phyloP scores from a whole-genome alignment of 2,329 filamentous ascomycete species.

The Xylaria sp. region DNA sequence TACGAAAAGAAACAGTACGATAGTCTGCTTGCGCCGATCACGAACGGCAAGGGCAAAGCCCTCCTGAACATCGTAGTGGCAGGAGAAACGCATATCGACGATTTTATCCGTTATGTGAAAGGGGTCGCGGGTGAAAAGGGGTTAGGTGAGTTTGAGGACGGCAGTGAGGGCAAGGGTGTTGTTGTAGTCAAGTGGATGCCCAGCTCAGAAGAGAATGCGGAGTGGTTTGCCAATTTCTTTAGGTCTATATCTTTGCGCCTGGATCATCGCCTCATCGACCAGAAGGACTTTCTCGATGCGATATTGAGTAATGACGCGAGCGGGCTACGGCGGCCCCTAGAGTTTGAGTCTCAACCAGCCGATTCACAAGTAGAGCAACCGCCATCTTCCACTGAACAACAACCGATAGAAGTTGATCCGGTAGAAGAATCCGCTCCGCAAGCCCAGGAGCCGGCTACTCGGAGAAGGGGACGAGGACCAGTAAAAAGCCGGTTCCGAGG shows the following conservation, averaged over 20 bases:
- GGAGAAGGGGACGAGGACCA: slow-evolving; percentile 54
- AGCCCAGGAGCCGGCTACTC: slow-evolving; percentile 32
- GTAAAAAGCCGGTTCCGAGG: slow-evolving; percentile 74
- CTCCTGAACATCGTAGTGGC: slow-evolving; percentile 71
- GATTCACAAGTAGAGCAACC: slow-evolving; percentile 44
- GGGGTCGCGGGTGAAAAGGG: slow-evolving; percentile 79
- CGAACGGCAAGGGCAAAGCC: slow-evolving; percentile 84
- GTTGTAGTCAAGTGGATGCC: slow-evolving; percentile 80
- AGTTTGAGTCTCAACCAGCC: slow-evolving; percentile 57
- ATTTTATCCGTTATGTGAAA: slow-evolving; percentile 83
- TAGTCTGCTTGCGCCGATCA: slow-evolving; percentile 78
- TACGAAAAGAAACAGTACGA: slow-evolving; percentile 80
- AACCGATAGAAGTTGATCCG: slow-evolving; percentile 46
- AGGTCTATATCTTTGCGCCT: slow-evolving; percentile 75
- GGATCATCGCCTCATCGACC: slow-evolving; percentile 85
- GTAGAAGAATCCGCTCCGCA: slow-evolving; percentile 31
- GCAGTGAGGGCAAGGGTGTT: slow-evolving; percentile 74
- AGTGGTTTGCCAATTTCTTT: slow-evolving; percentile 78
- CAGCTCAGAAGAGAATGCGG: slow-evolving; percentile 62
- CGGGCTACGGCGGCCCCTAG: slow-evolving; percentile 74
- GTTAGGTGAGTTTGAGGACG: slow-evolving; percentile 71
- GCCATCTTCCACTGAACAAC: slow-evolving; percentile 29
- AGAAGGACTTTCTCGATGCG: slow-evolving; percentile 91
- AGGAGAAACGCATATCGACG: slow-evolving; percentile 74
- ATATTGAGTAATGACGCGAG: slow-evolving; percentile 84